Evolutionary conservation across 257 asterid species (phyloP).

Genomic region (Solanum gandarillasii): DNA sequence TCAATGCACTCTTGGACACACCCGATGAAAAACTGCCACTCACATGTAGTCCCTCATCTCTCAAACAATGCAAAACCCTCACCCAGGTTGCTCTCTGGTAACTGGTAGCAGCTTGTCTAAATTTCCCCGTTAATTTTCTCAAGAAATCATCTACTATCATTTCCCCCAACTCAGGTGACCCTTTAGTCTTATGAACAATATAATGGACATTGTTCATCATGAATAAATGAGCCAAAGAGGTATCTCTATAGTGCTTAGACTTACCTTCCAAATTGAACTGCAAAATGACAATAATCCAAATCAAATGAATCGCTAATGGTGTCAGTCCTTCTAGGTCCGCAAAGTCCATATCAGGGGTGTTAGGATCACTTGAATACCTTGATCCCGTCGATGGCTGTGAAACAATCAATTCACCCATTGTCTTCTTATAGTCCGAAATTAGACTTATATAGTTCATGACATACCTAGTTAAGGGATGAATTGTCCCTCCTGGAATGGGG

Average conservation of each 20-base stretch:
- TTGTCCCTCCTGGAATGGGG: constrained; percentile 28
- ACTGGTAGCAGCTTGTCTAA: constrained; percentile 20
- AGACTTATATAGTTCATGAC: constrained; percentile 36
- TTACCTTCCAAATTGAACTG: constrained; percentile 34
- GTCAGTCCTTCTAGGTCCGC: constrained; percentile 20
- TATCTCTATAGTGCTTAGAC: constrained; percentile 29
- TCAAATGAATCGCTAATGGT: constrained; percentile 24
- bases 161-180: constrained; percentile 20
- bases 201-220: constrained; percentile 42
- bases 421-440: constrained; percentile 29
- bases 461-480: constrained; percentile 42
- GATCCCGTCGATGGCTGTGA: constrained; percentile 27
- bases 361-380: constrained; percentile 20
- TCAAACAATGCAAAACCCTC: constrained; percentile 32
- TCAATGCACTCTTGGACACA: constrained; percentile 29
- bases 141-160: constrained; percentile 35
- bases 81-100: constrained; percentile 38
- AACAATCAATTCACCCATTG: constrained; percentile 23
- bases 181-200: constrained; percentile 25
- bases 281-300: constrained; percentile 31
- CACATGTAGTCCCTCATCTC: constrained; percentile 29
- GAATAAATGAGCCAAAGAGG: constrained; percentile 26
- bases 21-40: constrained; percentile 37
- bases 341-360: constrained; percentile 23
- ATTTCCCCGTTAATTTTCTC: constrained; percentile 21